These are phyloP conservation scores for Rhynchosporium agropyri DNA, from an alignment of 2,329 filamentous ascomycete genomes.

Conservation along the genomic window DNA sequence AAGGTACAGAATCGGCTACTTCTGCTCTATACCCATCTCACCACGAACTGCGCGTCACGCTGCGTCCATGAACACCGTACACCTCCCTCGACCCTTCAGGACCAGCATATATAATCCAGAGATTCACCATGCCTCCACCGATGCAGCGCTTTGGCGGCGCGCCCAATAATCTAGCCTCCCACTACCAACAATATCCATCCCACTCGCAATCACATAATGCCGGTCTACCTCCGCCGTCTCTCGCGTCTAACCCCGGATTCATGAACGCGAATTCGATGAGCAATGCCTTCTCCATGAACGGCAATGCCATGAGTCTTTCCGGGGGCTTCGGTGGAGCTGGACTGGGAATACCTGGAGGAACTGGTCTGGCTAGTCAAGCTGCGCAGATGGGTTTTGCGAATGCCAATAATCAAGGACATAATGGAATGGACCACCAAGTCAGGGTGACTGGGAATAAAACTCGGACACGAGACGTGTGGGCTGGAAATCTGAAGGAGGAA, in stretches of 20 bases:
- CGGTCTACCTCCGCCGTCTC: conserved; percentile 56
- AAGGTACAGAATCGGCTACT: not conserved
- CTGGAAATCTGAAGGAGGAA: conserved; percentile 86
- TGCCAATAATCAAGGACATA: conserved; percentile 61
- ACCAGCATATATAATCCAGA: conserved; percentile 40
- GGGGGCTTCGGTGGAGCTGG: conserved; percentile 61
- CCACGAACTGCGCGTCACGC: conserved; percentile 31
- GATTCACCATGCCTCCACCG: conserved; percentile 42
- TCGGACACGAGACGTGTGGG: conserved; percentile 95
- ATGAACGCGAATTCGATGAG: conserved; percentile 68
- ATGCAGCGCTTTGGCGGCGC: conserved; percentile 43
- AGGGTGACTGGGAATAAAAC: conserved; percentile 65
- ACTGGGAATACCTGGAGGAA: conserved; percentile 53
- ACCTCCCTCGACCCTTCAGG: conserved; percentile 38
- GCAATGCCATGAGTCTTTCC: conserved; percentile 57
- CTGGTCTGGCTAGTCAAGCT: conserved; percentile 82
- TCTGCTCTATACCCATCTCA: not conserved
- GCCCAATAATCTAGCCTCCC: conserved; percentile 42
- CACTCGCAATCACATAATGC: conserved; percentile 51
- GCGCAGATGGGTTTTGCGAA: conserved; percentile 85
- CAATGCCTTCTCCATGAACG: conserved; percentile 64
- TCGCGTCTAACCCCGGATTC: conserved; percentile 72
- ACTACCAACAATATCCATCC: conserved; percentile 50
- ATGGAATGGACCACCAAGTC: conserved; percentile 55
- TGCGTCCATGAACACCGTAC: conserved; percentile 42